Conservation (phyloP, 2,329 filamentous ascomycete species). For the Scedosporium aurantiacum region DNA sequence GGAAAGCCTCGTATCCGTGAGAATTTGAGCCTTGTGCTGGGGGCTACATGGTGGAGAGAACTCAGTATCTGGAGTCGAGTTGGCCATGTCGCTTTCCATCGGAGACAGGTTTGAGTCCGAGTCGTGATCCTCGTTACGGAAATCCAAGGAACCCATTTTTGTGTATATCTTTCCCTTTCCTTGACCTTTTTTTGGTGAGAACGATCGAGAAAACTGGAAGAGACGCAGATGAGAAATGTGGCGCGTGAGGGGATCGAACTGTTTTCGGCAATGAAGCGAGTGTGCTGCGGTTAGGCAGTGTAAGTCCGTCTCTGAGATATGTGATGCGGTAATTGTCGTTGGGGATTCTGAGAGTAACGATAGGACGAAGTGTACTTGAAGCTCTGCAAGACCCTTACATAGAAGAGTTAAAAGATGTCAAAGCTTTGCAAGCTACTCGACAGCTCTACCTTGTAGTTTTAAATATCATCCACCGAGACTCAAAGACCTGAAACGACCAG, state of each 20-base stretch:
- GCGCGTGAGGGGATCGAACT: background rate
- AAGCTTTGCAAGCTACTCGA: background rate
- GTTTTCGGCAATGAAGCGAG: background rate
- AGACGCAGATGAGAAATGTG: background rate
- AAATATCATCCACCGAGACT: conserved; percentile 4
- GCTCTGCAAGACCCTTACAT: background rate
- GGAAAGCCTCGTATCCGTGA: conserved; percentile 27
- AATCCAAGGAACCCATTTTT: conserved; percentile 2
- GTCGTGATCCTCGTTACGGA: conserved; percentile 4
- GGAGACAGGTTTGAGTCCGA: conserved; percentile 3
- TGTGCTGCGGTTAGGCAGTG: background rate
- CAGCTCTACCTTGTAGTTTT: conserved; percentile 2
- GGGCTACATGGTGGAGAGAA: conserved; percentile 35
- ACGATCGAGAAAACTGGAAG: background rate
- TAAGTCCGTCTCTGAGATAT: background rate
- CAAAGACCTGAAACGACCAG: conserved; percentile 6
- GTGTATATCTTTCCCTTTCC: background rate
- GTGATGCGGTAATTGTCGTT: background rate
- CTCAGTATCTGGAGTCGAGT: conserved; percentile 38
- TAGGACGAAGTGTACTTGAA: background rate
- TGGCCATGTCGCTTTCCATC: conserved; percentile 12
- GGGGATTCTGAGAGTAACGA: background rate
- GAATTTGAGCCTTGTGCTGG: conserved; percentile 21
- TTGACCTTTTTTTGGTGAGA: background rate
- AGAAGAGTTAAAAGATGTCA: background rate